Conservation (phyloP, 139 green algal genomes). For the Pleodorina starrii region DNA sequence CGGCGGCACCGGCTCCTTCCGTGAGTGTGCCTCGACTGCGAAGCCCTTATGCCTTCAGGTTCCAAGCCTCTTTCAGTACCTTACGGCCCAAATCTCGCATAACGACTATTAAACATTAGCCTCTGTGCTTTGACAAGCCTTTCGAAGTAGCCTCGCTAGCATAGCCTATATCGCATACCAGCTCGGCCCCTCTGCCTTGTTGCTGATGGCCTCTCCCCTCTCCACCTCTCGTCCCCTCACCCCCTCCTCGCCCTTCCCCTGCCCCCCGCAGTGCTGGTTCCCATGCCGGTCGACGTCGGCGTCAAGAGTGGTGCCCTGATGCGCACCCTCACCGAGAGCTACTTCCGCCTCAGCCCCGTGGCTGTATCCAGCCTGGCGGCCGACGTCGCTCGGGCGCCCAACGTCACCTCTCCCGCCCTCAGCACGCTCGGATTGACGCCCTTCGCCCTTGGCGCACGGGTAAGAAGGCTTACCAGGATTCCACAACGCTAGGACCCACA, state of each 20-base stretch:
- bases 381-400: background rate
- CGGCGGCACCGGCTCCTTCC: background rate
- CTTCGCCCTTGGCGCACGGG: background rate
- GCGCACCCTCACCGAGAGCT: slow-evolving; percentile 3
- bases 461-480: background rate
- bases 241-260: background rate
- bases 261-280: slow-evolving; percentile 20
- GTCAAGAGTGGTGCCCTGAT: background rate
- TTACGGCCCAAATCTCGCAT: background rate
- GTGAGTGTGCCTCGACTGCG: background rate
- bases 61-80: background rate
- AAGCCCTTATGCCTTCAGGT: background rate
- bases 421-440: background rate
- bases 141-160: background rate
- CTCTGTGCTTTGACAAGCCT: background rate
- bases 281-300: background rate
- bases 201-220: background rate
- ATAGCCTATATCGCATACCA: background rate
- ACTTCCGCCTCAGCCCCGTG: slow-evolving; percentile 4
- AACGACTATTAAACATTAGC: background rate
- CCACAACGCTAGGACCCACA: background rate
- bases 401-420: background rate
- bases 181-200: background rate
- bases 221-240: background rate
- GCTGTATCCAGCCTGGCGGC: background rate